phyloP scores from a whole-genome alignment of 2,329 filamentous ascomycete genomes.

The Aspergillus sp. region DNA sequence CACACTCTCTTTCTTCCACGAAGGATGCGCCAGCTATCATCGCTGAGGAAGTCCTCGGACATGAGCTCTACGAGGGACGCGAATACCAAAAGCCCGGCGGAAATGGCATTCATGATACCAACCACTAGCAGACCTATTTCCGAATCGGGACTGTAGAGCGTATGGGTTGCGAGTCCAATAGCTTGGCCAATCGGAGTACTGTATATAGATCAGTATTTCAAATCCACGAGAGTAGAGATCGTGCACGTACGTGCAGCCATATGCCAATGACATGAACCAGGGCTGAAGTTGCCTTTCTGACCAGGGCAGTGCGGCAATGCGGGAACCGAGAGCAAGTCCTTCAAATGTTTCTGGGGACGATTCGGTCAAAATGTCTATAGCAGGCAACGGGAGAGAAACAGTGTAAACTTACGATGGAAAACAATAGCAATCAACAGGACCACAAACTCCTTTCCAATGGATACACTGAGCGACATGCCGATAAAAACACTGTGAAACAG shows the following conservation, averaged over 20 bases:
- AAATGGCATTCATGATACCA: constrained; percentile 80
- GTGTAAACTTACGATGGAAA: constrained; percentile 33
- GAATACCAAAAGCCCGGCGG: constrained; percentile 73
- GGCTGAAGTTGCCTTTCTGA: constrained; percentile 33
- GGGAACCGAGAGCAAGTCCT: constrained; percentile 34
- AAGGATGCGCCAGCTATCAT: constrained; percentile 70
- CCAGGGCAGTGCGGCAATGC: constrained; percentile 34
- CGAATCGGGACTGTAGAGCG: constrained; percentile 71
- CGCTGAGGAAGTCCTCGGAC: constrained; percentile 74
- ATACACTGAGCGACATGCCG: constrained; percentile 38
- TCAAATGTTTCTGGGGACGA: constrained; percentile 33
- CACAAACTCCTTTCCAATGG: constrained; percentile 34
- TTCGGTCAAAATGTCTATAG: background rate
- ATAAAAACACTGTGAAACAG: constrained; percentile 69
- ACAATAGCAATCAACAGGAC: constrained; percentile 36
- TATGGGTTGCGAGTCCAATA: constrained; percentile 71
- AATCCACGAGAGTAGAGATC: background rate
- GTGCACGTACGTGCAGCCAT: constrained; percentile 54
- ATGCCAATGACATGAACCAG: constrained; percentile 76
- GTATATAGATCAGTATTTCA: background rate
- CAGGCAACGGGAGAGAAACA: background rate
- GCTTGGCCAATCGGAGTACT: constrained; percentile 77
- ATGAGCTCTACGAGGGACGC: constrained; percentile 76
- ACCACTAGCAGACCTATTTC: constrained; percentile 73
- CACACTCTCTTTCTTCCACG: constrained; percentile 61